Evolutionary conservation across 768 basidiomycete species (phyloP).

Genomic region (Tylopilus sp.): DNA sequence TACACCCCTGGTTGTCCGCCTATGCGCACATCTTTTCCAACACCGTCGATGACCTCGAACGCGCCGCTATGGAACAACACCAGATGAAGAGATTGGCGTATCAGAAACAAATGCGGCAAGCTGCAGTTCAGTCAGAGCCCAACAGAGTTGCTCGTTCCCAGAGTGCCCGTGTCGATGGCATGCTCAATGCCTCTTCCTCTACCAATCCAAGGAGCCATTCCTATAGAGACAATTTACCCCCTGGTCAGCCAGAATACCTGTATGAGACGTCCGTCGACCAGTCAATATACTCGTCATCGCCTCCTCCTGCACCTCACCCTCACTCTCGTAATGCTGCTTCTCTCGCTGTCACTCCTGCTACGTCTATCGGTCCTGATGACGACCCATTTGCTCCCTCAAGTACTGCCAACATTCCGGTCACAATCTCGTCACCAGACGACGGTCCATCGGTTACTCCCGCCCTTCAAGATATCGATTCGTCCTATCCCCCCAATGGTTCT

Average conservation of each 20-base stretch:
- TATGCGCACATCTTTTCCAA: slow-evolving; percentile 52
- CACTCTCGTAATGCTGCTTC: slow-evolving; percentile 38
- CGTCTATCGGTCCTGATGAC: slow-evolving; percentile 46
- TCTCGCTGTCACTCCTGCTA: slow-evolving; percentile 45
- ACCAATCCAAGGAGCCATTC: slow-evolving; percentile 38
- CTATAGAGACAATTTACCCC: slow-evolving; percentile 48
- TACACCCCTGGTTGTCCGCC: slow-evolving; percentile 78
- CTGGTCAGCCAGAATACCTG: slow-evolving; percentile 59
- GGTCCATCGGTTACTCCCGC: slow-evolving; percentile 14
- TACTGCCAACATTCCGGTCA: slow-evolving; percentile 26
- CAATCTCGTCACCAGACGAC: slow-evolving; percentile 28
- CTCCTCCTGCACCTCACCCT: slow-evolving; percentile 31
- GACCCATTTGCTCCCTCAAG: slow-evolving; percentile 66
- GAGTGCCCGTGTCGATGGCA: slow-evolving; percentile 53
- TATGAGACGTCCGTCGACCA: slow-evolving; percentile 72
- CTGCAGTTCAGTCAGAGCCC: slow-evolving; percentile 31
- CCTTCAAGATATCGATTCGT: slow-evolving; percentile 19
- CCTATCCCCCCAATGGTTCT: slow-evolving; percentile 22
- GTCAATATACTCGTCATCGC: slow-evolving; percentile 40
- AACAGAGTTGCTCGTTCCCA: slow-evolving; percentile 44
- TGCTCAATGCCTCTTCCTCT: slow-evolving; percentile 31
- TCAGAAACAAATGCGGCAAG: slow-evolving; percentile 72
- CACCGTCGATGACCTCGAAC: slow-evolving; percentile 76
- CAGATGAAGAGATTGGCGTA: slow-evolving; percentile 79
- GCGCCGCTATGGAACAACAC: slow-evolving; percentile 78